These are phyloP conservation scores for Lachancea sp. DNA, from an alignment of 805 yeast genomes.

Conservation along the genomic window DNA sequence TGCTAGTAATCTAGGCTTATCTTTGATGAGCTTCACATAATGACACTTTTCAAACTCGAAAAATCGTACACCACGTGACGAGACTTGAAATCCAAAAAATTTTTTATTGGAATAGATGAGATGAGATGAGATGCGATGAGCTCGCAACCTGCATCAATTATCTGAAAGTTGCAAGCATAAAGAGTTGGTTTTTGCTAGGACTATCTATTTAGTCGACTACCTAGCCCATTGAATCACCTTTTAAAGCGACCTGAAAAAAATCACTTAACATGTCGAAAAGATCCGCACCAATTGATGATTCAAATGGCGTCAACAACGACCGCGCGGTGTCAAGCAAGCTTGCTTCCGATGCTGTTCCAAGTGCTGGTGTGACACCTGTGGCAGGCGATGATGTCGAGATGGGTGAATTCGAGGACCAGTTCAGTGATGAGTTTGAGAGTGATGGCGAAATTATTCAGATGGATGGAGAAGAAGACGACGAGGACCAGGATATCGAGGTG, in stretches of 20 bases:
- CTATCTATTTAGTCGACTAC: too few relatives aligned
- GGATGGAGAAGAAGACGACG: constrained; percentile 53
- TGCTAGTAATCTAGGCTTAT: too few relatives aligned
- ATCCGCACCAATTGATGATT: constrained; percentile 36
- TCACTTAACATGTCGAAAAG: constrained; percentile 50
- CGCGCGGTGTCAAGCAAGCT: constrained; percentile 38
- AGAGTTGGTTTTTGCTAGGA: too few relatives aligned
- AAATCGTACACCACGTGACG: constrained; percentile 1
- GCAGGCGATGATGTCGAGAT: constrained; percentile 46
- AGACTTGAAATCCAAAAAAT: constrained; percentile 8
- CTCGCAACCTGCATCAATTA: background rate
- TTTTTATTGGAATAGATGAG: constrained; percentile 5
- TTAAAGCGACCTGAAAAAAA: too few relatives aligned
- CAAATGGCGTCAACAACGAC: constrained; percentile 31
- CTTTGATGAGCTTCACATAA: background rate
- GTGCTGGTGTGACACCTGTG: constrained; percentile 11
- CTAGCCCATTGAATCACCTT: too few relatives aligned
- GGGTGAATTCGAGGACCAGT: constrained; percentile 85
- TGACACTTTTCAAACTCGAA: background rate
- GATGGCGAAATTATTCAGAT: constrained; percentile 84
- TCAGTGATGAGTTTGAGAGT: constrained; percentile 88
- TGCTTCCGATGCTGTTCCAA: constrained; percentile 24
- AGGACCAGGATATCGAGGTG: constrained; percentile 29
- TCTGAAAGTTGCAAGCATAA: background rate
- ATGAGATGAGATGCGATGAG: constrained; percentile 7